Conservation (phyloP, 1,139 yeast species). For the Lodderomyces pseudojiufengensis region DNA sequence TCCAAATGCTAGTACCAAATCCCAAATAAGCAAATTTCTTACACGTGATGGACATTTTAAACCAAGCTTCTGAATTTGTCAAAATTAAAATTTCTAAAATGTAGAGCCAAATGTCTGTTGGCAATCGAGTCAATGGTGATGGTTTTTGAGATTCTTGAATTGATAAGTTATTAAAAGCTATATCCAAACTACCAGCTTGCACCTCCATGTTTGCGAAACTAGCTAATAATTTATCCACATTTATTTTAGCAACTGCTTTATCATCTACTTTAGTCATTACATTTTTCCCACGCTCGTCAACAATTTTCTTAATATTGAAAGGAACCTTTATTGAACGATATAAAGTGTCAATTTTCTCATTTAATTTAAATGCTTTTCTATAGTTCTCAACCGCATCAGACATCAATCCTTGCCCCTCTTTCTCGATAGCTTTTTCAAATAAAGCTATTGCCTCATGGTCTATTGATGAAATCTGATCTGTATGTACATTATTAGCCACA, state of each 20-base stretch:
- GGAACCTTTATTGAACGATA: slow-evolving; percentile 54
- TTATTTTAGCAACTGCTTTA: slow-evolving; percentile 31
- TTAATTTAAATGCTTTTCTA: slow-evolving; percentile 65
- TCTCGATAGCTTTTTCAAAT: slow-evolving; percentile 69
- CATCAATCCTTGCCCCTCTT: slow-evolving; percentile 71
- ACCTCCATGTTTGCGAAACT: slow-evolving; percentile 29
- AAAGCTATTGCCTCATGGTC: slow-evolving; percentile 50
- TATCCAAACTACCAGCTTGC: slow-evolving; percentile 16
- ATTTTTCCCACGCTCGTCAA: slow-evolving; percentile 31
- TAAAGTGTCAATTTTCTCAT: slow-evolving; percentile 64
- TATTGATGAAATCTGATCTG: neutral
- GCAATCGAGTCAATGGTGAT: slow-evolving; percentile 54
- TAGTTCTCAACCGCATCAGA: slow-evolving; percentile 76
- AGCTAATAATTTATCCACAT: slow-evolving; percentile 32
- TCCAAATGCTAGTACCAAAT: slow-evolving; percentile 55
- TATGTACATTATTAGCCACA: neutral
- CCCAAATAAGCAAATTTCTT: slow-evolving; percentile 60
- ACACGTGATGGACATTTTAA: slow-evolving; percentile 60
- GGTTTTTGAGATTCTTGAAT: slow-evolving; percentile 33
- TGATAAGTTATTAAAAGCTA: slow-evolving; percentile 32
- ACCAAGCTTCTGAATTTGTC: slow-evolving; percentile 62
- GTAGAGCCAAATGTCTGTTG: slow-evolving; percentile 59
- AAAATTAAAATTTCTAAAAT: slow-evolving; percentile 53
- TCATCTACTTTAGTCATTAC: slow-evolving; percentile 28
- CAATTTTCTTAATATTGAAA: slow-evolving; percentile 20